Percentiles rank a stretch among this genome's conserved stretches.
phyloP scores from a whole-genome alignment of 225 moss, liverwort and hornwort genomes.

The Bryum argenteum region DNA sequence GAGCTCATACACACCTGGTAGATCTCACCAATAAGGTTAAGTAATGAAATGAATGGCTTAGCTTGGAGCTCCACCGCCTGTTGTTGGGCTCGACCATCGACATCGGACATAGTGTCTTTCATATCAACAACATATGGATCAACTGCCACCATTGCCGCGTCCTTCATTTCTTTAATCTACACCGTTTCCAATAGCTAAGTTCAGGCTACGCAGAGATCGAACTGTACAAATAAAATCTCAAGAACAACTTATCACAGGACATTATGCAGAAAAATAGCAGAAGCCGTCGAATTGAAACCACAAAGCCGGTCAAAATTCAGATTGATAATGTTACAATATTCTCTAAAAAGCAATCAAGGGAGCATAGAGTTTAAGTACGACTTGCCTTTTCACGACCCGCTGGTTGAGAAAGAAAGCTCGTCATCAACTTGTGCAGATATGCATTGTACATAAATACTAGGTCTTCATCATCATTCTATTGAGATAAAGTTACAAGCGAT shows the following conservation, averaged over 20 bases:
- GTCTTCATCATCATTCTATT: slow-evolving; percentile 95
- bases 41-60: slow-evolving; percentile 91
- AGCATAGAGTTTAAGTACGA: slow-evolving; percentile 8
- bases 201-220: slow-evolving; percentile 12
- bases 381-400: slow-evolving; percentile 87
- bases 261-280: slow-evolving; percentile 18
- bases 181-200: slow-evolving; percentile 18
- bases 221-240: slow-evolving; percentile 9
- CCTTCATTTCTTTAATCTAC: slow-evolving; percentile 92
- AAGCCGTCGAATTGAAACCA: slow-evolving; percentile 13
- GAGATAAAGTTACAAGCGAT: slow-evolving; percentile 7
- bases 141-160: slow-evolving; percentile 73
- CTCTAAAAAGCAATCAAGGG: slow-evolving; percentile 2
- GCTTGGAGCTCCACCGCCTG: slow-evolving; percentile 80
- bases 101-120: slow-evolving; percentile 69
- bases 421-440: slow-evolving; percentile 83
- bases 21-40: slow-evolving; percentile 84
- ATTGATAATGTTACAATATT: neutral
- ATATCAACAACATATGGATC: slow-evolving; percentile 68
- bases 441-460: slow-evolving; percentile 83
- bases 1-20: slow-evolving; percentile 68
- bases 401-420: slow-evolving; percentile 83
- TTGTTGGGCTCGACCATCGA: slow-evolving; percentile 66
- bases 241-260: slow-evolving; percentile 11
- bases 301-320: slow-evolving; percentile 2